Conservation (phyloP, 306 rosid species). For the Prunus kanzakura region DNA sequence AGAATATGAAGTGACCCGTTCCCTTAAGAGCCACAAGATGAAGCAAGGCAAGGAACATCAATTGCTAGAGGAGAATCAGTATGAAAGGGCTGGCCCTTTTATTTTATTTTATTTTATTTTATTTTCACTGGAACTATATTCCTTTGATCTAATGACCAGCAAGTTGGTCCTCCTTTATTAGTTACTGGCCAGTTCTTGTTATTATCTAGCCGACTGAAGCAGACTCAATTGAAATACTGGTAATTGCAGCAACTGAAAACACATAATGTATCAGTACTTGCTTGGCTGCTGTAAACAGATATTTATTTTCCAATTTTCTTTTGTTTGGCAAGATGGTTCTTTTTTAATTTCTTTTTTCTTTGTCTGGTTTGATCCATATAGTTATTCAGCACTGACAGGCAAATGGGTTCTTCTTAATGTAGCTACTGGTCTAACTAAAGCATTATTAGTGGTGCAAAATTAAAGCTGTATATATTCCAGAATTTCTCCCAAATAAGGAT, state of each 20-base stretch:
- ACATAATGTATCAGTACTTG: neutral
- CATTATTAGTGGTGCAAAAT: constrained; percentile 6
- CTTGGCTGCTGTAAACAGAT: neutral
- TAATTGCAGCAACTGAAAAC: constrained; percentile 6
- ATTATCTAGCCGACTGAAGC: no score
- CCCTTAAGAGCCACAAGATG: constrained; percentile 42
- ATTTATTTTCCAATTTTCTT: neutral
- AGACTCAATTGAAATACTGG: neutral
- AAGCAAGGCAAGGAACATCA: constrained; percentile 30
- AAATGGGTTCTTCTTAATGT: neutral
- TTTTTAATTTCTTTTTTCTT: no score
- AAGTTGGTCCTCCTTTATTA: constrained; percentile 23
- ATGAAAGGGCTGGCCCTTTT: constrained; percentile 17
- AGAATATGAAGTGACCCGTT: constrained; percentile 40
- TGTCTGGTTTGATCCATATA: neutral
- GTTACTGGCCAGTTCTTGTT: constrained; percentile 26
- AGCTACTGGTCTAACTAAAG: neutral
- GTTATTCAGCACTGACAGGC: neutral
- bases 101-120: constrained; percentile 13
- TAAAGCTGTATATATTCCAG: constrained; percentile 5
- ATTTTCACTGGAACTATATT: constrained; percentile 38
- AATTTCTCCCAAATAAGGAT: constrained; percentile 10
- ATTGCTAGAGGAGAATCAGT: constrained; percentile 46
- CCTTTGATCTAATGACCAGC: constrained; percentile 14
- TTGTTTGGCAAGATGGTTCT: neutral